Conservation (phyloP, 345 rosid species). For the Schrenkiella parvula region DNA sequence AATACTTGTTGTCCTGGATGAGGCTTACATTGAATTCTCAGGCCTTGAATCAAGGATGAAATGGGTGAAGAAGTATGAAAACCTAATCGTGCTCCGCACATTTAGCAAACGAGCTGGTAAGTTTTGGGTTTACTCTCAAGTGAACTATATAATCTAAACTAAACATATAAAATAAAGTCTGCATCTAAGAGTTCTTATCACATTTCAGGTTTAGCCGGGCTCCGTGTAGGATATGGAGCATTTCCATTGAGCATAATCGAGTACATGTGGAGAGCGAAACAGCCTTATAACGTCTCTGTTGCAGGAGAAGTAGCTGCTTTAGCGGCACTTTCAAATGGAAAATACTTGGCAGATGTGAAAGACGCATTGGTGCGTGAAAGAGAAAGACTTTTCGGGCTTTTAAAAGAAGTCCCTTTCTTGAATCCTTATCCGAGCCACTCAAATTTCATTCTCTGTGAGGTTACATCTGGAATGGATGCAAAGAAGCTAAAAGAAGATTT, state of each 20-base stretch:
- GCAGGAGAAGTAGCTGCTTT: conserved; percentile 93
- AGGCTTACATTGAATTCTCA: conserved; percentile 92
- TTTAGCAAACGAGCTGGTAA: conserved; percentile 98
- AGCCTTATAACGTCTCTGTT: conserved; percentile 93
- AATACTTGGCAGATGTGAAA: conserved; percentile 76
- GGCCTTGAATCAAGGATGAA: conserved; percentile 77
- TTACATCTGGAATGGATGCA: conserved; percentile 73
- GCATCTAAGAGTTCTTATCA: neutral
- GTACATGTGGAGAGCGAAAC: conserved; percentile 91
- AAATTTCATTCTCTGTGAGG: conserved; percentile 86
- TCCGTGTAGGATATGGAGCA: conserved; percentile 94
- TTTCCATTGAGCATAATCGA: conserved; percentile 82
- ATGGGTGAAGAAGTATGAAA: conserved; percentile 94
- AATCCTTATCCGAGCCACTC: conserved; percentile 76
- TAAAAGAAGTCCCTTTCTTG: conserved; percentile 75
- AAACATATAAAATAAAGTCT: neutral
- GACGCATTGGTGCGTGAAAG: conserved; percentile 66
- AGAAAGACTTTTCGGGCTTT: conserved; percentile 64
- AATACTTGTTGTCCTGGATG: conserved; percentile 85
- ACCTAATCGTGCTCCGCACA: conserved; percentile 86
- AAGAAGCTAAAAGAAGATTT: conserved; percentile 92
- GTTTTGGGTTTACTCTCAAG: neutral
- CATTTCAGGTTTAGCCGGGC: conserved; percentile 77
- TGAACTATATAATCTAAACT: neutral
- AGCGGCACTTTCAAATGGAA: conserved; percentile 70